Evolutionary conservation across 2,329 filamentous ascomycete species (phyloP).

Genomic region (Apiospora rasikravindrae): DNA sequence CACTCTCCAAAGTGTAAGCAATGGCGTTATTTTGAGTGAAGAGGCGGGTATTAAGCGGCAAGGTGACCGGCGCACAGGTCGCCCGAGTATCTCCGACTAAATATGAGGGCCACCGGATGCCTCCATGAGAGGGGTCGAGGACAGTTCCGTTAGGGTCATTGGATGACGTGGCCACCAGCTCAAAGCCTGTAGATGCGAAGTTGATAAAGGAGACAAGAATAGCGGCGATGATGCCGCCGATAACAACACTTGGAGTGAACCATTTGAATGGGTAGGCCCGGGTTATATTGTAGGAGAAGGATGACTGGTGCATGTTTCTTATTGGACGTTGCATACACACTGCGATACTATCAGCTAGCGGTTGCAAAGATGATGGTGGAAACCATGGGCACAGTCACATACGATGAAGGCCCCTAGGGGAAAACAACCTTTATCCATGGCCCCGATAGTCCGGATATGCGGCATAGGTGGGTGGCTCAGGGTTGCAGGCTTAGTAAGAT

Average conservation of each 20-base stretch:
- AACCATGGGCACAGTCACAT: too few relatives aligned
- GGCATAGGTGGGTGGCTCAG: too few relatives aligned
- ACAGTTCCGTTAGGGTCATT: not conserved
- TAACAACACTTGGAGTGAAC: not conserved
- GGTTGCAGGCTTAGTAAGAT: too few relatives aligned
- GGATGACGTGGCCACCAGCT: not conserved
- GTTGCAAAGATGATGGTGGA: too few relatives aligned
- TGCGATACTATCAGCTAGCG: too few relatives aligned
- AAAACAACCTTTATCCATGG: too few relatives aligned
- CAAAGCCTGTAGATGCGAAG: slow-evolving; percentile 19
- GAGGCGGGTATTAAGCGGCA: not conserved
- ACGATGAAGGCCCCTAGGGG: too few relatives aligned
- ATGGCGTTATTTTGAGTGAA: not conserved
- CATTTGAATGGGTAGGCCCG: not conserved
- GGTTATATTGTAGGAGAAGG: not conserved
- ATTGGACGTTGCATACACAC: too few relatives aligned
- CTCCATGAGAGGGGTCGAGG: not conserved
- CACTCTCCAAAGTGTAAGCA: not conserved
- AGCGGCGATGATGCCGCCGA: slow-evolving; percentile 36
- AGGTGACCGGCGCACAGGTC: not conserved
- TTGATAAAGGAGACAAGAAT: slow-evolving; percentile 43
- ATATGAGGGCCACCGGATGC: not conserved
- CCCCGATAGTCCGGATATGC: too few relatives aligned
- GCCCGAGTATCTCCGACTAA: not conserved
- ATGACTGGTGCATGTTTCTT: not conserved